Evolutionary conservation across 139 green algal species (phyloP), one percentile per base, ranked within the genome.

Genomic region (Diplosphaera chodatii): DNA sequence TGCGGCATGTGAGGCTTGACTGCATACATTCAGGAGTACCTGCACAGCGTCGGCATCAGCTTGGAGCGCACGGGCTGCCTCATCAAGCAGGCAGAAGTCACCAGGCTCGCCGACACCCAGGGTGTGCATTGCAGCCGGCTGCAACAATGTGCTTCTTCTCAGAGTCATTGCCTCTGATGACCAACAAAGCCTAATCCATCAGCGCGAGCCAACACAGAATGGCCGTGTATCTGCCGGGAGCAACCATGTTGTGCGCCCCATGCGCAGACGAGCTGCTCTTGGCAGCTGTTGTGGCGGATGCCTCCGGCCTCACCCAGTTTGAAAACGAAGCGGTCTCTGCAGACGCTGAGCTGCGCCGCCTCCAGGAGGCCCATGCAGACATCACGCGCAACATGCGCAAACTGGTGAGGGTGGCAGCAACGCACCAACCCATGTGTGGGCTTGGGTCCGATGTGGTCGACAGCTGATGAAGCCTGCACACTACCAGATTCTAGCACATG

Each of bases 31-130:
- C 78, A 84, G 64, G 74, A 83, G 0, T 83, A 80, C 20, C 72
- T 89, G 64, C 68, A 67, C 0, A 13, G 21, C 0, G 64, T 67
- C 0, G 79, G 81, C 0, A 66, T 87, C 28, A n/a, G 29, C 13
- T 66, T 84, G 28, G 74, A 84, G 25, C 41, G 69, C 23, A n/a
- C 32, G 21, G 59, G 55, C 4, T 72, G 68, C 10, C 69, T 81
- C 34, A 85, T 88, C 34, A 75, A 77, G n/a, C 84, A 88, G 64
- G 75, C 74, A 4, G 30, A 72, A 0, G 76, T 87, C 28, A 87
- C 82, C 1, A 28, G 40, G 1, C 71, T 87, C 30, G 68, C 78
- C 16, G 82, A 87, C 66, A 40, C 23, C 71, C 84, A 84, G 71
- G 74, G 73, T 81, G 29, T 64, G 67, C n/a, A 13, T 20, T 73